Evolutionary conservation across 2,329 filamentous ascomycete species (phyloP).

Genomic region (Didymella pinodella): DNA sequence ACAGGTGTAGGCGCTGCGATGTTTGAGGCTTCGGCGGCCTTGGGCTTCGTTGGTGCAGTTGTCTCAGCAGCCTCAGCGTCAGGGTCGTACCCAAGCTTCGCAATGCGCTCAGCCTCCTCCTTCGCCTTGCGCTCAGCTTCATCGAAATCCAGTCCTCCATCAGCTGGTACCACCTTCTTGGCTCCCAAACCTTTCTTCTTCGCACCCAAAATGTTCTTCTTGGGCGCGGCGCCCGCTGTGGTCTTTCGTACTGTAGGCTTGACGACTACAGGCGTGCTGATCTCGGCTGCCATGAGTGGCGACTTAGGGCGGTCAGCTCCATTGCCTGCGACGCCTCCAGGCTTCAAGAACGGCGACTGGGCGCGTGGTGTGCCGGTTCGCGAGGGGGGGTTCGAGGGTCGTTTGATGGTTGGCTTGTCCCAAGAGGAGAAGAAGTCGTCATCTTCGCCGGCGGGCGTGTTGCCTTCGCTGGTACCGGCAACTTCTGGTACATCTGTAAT

Average conservation of each 20-base stretch:
- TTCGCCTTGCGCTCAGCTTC: constrained; percentile 96
- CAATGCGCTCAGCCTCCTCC: constrained; percentile 95
- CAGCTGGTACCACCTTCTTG: constrained; percentile 79
- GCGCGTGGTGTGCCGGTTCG: constrained; percentile 85
- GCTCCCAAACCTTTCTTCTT: constrained; percentile 65
- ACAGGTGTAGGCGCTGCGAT: constrained; percentile 80
- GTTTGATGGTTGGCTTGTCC: constrained; percentile 98
- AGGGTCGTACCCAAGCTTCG: constrained; percentile 93
- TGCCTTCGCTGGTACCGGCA: constrained; percentile 65
- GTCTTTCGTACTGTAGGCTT: constrained; percentile 85
- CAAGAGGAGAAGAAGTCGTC: constrained; percentile 99
- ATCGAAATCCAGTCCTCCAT: constrained; percentile 83
- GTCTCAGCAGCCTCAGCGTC: constrained; percentile 72
- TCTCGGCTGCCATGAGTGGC: constrained; percentile 66
- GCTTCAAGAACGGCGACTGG: constrained; percentile 87
- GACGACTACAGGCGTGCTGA: constrained; percentile 62
- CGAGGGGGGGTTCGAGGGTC: constrained; percentile 90
- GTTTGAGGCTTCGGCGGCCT: constrained; percentile 59
- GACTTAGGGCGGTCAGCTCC: constrained; percentile 76
- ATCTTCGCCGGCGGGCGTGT: constrained; percentile 82
- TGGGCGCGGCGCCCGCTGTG: constrained; percentile 67
- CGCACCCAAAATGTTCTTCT: constrained; percentile 88
- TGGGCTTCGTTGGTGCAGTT: constrained; percentile 48
- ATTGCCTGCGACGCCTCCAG: constrained; percentile 69
- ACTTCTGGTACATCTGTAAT: constrained; percentile 74